These are phyloP conservation scores for Rubus idaeus DNA, from an alignment of 306 rosid species.

Conservation along the genomic window DNA sequence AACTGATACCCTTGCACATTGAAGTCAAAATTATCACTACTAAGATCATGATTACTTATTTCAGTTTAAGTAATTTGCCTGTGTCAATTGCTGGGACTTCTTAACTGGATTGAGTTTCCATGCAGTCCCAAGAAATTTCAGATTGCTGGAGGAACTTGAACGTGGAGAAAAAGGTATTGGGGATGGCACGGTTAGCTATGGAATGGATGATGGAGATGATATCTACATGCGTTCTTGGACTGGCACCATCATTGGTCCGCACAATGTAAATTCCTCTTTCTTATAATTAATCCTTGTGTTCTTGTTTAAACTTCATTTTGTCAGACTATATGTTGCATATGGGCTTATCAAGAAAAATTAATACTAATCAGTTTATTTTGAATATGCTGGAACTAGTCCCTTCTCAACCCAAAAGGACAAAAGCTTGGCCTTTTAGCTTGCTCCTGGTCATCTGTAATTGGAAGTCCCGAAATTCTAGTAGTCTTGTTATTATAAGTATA, in stretches of 20 bases:
- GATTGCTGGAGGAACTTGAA: slow-evolving; percentile 99
- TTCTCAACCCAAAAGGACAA: neutral
- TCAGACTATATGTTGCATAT: neutral
- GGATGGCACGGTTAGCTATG: slow-evolving; percentile 92
- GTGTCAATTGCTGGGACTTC: slow-evolving; percentile 13
- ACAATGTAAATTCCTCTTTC: slow-evolving; percentile 58
- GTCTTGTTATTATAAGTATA: neutral
- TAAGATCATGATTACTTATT: no score
- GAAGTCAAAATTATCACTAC: neutral
- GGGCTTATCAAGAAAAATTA: neutral
- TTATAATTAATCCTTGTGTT: neutral
- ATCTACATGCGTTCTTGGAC: slow-evolving; percentile 79
- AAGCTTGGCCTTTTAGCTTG: neutral
- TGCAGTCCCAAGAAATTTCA: slow-evolving; percentile 97
- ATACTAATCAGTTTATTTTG: neutral
- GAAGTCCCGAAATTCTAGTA: neutral
- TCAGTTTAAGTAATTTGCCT: neutral
- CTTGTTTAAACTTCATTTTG: neutral
- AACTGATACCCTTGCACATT: neutral
- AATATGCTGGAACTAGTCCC: neutral
- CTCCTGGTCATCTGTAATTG: neutral
- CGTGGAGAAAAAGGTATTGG: slow-evolving; percentile 96
- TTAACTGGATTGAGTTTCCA: slow-evolving; percentile 23
- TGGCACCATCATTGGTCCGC: slow-evolving; percentile 90
- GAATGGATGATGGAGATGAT: slow-evolving; percentile 99